phyloP scores from a whole-genome alignment of 2,329 filamentous ascomycete species.

The Penicillium sp. region DNA sequence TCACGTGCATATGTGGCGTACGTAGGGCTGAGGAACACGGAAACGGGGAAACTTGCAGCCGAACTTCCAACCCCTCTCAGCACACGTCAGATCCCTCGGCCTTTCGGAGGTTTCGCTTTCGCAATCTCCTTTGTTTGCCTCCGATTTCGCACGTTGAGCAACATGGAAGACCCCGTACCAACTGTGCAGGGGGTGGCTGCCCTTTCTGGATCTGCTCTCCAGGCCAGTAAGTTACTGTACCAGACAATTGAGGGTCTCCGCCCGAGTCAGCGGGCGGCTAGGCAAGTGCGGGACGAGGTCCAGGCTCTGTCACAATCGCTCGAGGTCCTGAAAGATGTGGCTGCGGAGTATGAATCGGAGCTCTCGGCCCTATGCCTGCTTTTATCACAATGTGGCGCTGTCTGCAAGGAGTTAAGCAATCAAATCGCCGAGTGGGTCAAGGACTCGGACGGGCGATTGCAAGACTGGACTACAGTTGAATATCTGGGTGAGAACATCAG shows the following conservation, averaged over 20 bases:
- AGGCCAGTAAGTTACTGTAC: conserved; percentile 30
- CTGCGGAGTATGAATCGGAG: conserved; percentile 21
- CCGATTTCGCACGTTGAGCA: neutral
- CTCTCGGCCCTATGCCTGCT: conserved; percentile 27
- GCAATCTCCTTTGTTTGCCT: no score
- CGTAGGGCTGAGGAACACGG: no score
- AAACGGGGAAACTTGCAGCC: no score
- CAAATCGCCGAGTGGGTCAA: conserved; percentile 23
- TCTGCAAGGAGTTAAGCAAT: conserved; percentile 27
- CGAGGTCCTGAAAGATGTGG: conserved; percentile 20
- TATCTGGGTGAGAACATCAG: conserved; percentile 27
- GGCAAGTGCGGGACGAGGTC: conserved; percentile 28
- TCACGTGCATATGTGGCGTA: no score
- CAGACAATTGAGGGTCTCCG: conserved; percentile 26
- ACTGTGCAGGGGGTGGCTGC: conserved; percentile 26
- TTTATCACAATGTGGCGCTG: conserved; percentile 27
- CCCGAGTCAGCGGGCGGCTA: conserved; percentile 24
- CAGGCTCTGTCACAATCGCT: conserved; percentile 24
- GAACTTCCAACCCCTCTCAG: no score
- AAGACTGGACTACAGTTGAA: conserved; percentile 22
- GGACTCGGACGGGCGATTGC: conserved; percentile 22
- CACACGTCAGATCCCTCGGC: no score
- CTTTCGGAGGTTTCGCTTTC: no score
- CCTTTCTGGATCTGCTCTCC: conserved; percentile 29
- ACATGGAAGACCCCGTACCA: conserved; percentile 29